phyloP scores from a whole-genome alignment of 176 grass and related monocot species.

The Juncus effusus region DNA sequence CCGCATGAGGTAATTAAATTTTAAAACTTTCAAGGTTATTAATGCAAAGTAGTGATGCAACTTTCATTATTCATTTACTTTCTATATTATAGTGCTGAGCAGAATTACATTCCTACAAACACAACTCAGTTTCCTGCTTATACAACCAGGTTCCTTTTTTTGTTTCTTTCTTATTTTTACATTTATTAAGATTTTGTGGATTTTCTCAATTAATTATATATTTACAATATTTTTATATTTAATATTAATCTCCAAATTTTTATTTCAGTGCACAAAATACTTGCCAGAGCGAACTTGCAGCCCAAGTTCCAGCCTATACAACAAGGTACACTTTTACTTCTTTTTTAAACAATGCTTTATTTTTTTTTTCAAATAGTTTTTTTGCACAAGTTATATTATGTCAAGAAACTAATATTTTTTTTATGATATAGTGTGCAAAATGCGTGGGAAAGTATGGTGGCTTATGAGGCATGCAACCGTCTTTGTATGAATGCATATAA shows the following conservation, averaged over 20 bases:
- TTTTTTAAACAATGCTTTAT: not conserved
- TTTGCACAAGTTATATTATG: not conserved
- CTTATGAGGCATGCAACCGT: slow-evolving; percentile 90
- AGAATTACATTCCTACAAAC: slow-evolving; percentile 10
- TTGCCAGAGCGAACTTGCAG: slow-evolving; percentile 30
- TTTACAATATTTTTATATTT: not conserved
- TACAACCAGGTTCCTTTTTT: slow-evolving; percentile 54
- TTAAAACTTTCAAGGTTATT: too few species aligned
- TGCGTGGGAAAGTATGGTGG: slow-evolving; percentile 95
- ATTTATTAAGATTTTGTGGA: not conserved
- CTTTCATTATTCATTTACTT: not conserved
- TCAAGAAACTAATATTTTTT: not conserved
- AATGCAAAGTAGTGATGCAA: too few species aligned
- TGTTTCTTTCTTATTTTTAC: slow-evolving; percentile 3
- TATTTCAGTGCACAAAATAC: slow-evolving; percentile 11
- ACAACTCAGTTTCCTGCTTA: slow-evolving; percentile 59
- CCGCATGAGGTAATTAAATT: too few species aligned
- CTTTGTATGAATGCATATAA: slow-evolving; percentile 90
- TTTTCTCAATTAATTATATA: not conserved
- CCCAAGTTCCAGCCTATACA: slow-evolving; percentile 59
- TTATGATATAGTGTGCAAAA: slow-evolving; percentile 65
- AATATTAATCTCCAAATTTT: not conserved
- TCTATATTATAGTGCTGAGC: slow-evolving; percentile 4
- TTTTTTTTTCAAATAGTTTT: slow-evolving; percentile 5
- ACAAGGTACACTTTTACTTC: slow-evolving; percentile 38